These are phyloP conservation scores for Naumovozyma dairenensis DNA, from an alignment of 805 yeast species.

Conservation along the genomic window DNA sequence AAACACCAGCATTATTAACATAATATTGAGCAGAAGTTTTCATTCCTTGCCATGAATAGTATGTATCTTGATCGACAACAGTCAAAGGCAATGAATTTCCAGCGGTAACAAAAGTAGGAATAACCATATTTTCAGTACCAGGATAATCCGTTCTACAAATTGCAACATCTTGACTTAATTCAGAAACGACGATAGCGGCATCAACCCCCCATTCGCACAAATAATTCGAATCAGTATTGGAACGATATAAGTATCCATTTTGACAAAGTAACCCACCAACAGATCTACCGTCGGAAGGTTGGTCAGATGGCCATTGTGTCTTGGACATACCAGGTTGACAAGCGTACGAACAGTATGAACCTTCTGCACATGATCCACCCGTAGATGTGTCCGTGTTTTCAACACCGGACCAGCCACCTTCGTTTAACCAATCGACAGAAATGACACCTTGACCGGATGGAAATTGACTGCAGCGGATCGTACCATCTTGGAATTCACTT, in stretches of 20 bases:
- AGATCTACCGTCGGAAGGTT: conserved; percentile 86
- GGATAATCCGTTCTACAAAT: conserved; percentile 98
- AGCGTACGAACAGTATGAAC: conserved; percentile 93
- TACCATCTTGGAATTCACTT: conserved; percentile 58
- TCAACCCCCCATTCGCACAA: conserved; percentile 87
- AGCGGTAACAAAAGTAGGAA: conserved; percentile 75
- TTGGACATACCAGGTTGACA: conserved; percentile 99
- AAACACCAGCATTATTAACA: conserved; percentile 93
- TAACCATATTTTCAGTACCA: conserved; percentile 97
- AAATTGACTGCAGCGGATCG: conserved; percentile 53
- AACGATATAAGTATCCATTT: conserved; percentile 74
- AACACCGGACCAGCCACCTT: conserved; percentile 41
- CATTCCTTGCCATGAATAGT: conserved; percentile 77
- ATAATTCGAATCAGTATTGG: conserved; percentile 57
- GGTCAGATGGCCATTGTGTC: conserved; percentile 92
- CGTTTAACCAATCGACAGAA: conserved; percentile 45
- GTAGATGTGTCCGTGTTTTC: conserved; percentile 44
- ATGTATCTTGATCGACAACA: conserved; percentile 67
- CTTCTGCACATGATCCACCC: conserved; percentile 66
- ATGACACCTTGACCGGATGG: conserved; percentile 71
- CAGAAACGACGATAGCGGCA: conserved; percentile 59
- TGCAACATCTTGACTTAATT: conserved; percentile 62
- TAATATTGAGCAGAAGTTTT: conserved; percentile 92
- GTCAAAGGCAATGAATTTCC: conserved; percentile 62
- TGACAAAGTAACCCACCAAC: conserved; percentile 90